Conservation (phyloP, 1,139 yeast species). For the Nakaseomyces glabratus region DNA sequence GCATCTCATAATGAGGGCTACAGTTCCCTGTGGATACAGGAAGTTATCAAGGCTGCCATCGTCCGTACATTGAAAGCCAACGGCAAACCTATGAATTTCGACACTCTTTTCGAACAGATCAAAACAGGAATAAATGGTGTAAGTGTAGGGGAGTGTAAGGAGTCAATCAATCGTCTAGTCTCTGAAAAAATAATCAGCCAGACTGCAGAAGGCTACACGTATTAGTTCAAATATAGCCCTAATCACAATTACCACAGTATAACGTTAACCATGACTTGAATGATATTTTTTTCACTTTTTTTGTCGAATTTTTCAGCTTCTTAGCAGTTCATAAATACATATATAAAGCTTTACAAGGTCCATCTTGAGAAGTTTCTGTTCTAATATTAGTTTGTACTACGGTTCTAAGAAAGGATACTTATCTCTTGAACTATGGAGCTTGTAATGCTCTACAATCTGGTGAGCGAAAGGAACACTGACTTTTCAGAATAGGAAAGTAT, state of each 20-base stretch:
- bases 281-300: neutral
- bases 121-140: slow-evolving; percentile 17
- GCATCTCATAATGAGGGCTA: slow-evolving; percentile 18
- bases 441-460: too few relatives aligned
- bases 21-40: slow-evolving; percentile 25
- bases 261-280: neutral
- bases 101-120: slow-evolving; percentile 12
- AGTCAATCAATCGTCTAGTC: slow-evolving; percentile 17
- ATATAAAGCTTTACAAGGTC: too few relatives aligned
- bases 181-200: slow-evolving; percentile 12
- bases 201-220: slow-evolving; percentile 3
- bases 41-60: slow-evolving; percentile 24
- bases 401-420: too few relatives aligned
- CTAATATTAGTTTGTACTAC: too few relatives aligned
- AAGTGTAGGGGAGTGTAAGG: slow-evolving; percentile 29
- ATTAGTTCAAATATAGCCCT: neutral
- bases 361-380: too few relatives aligned
- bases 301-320: neutral
- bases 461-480: too few relatives aligned
- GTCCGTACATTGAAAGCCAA: slow-evolving; percentile 21
- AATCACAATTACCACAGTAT: neutral
- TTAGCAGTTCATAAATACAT: too few relatives aligned
- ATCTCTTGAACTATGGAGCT: too few relatives aligned
- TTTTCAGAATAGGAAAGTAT: too few relatives aligned
- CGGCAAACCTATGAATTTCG: slow-evolving; percentile 11